Evolutionary conservation across 208 protist species (phyloP).

Genomic region (Wallacemonas sp.): DNA sequence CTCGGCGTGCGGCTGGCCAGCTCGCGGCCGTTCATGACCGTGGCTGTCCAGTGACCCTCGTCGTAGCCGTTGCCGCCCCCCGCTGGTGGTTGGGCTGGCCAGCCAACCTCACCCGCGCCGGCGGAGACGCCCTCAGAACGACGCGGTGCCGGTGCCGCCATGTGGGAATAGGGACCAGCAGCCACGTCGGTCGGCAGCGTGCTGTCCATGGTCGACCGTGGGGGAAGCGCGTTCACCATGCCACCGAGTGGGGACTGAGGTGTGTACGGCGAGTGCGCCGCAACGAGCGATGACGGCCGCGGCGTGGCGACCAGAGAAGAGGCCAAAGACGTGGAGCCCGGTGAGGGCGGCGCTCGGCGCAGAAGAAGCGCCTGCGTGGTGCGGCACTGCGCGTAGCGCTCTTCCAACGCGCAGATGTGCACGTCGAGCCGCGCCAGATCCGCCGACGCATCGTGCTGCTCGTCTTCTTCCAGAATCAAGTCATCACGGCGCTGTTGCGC

Average conservation of each 20-base stretch:
- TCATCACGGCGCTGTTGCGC: slow-evolving; percentile 68
- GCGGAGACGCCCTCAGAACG: no score
- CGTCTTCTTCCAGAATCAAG: slow-evolving; percentile 65
- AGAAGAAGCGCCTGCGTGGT: slow-evolving; percentile 41
- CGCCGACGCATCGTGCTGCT: slow-evolving; percentile 48
- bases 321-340: slow-evolving; percentile 12
- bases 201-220: no score
- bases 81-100: not conserved
- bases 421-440: slow-evolving; percentile 42
- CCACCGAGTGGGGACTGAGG: not conserved
- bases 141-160: no score
- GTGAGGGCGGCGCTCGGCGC: slow-evolving; percentile 21
- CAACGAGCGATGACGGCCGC: slow-evolving; percentile 14
- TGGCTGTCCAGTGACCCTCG: not conserved
- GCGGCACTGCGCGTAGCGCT: slow-evolving; percentile 41
- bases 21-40: not conserved
- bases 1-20: not conserved
- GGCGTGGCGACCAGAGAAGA: slow-evolving; percentile 28
- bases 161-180: no score
- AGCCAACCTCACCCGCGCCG: no score
- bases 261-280: not conserved
- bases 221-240: not conserved
- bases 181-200: no score
- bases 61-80: slow-evolving; percentile 3
- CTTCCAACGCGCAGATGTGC: slow-evolving; percentile 42